Conservation (phyloP, 108 stramenopile genomes). For the Fragilaria radians region DNA sequence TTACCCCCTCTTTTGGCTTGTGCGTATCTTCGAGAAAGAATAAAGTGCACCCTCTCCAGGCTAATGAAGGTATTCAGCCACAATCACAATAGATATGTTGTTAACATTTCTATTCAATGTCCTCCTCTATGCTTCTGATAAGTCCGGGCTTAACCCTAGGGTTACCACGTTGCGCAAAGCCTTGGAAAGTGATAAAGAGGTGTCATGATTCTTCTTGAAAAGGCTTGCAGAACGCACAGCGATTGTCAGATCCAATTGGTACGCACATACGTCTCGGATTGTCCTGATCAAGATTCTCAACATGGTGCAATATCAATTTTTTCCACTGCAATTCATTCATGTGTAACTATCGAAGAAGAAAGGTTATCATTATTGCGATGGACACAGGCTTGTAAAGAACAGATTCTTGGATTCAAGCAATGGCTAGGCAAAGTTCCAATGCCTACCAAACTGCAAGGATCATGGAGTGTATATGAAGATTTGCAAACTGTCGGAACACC, state of each 20-base stretch:
- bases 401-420: slow-evolving; percentile 21
- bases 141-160: slow-evolving; percentile 42
- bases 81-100: slow-evolving; percentile 42
- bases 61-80: slow-evolving; percentile 36
- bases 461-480: slow-evolving; percentile 22
- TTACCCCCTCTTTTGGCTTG: slow-evolving; percentile 49
- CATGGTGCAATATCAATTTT: slow-evolving; percentile 54
- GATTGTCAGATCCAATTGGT: slow-evolving; percentile 67
- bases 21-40: slow-evolving; percentile 9
- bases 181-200: slow-evolving; percentile 28
- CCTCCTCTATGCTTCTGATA: slow-evolving; percentile 62
- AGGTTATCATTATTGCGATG: slow-evolving; percentile 41
- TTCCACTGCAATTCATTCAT: slow-evolving; percentile 38
- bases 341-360: slow-evolving; percentile 35
- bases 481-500: slow-evolving; percentile 13
- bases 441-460: slow-evolving; percentile 22
- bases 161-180: slow-evolving; percentile 39
- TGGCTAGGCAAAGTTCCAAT: too few relatives aligned
- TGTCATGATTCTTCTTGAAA: slow-evolving; percentile 37
- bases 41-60: too few relatives aligned
- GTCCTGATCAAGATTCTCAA: slow-evolving; percentile 54
- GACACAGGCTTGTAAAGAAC: slow-evolving; percentile 51
- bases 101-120: slow-evolving; percentile 69
- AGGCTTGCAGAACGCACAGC: slow-evolving; percentile 56
- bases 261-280: slow-evolving; percentile 69